phyloP scores from a whole-genome alignment of 176 grass and related monocot genomes.

The Carex littledalei region DNA sequence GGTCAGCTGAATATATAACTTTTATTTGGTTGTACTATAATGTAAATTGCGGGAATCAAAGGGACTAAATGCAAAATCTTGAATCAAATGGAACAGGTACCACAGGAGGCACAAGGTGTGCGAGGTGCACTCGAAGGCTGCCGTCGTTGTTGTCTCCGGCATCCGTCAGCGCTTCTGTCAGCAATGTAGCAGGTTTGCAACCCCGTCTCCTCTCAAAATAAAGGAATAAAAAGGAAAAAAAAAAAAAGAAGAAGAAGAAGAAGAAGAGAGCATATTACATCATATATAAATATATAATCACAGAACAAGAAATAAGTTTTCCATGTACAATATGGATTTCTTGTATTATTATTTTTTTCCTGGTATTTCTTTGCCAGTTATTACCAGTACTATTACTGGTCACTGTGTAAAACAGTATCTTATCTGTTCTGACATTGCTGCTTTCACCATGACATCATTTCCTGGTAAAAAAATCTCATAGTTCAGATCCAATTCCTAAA shows the following conservation, averaged over 20 bases:
- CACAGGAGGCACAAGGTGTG: constrained; percentile 92
- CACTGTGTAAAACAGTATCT: neutral
- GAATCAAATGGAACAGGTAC: constrained; percentile 33
- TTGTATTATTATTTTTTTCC: neutral
- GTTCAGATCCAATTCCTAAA: neutral
- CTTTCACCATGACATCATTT: neutral
- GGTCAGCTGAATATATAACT: neutral
- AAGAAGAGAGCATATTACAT: neutral
- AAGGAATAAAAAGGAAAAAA: neutral
- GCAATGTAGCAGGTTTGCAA: constrained; percentile 88
- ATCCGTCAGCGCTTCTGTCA: constrained; percentile 97
- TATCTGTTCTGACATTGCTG: neutral
- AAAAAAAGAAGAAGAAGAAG: neutral
- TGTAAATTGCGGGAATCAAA: neutral
- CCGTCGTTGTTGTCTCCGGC: constrained; percentile 72
- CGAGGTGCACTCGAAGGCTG: constrained; percentile 63
- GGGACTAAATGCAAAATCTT: neutral
- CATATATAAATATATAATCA: too few species aligned
- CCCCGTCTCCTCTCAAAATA: neutral
- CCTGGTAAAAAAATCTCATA: neutral
- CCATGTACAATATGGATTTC: neutral
- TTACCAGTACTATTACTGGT: neutral
- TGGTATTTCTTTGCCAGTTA: neutral
- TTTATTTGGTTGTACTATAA: neutral
- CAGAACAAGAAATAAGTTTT: neutral